Evolutionary conservation across 345 rosid genomes (phyloP), one percentile per base, ranked within the genome.

Genomic region (Raphanus sativus): DNA sequence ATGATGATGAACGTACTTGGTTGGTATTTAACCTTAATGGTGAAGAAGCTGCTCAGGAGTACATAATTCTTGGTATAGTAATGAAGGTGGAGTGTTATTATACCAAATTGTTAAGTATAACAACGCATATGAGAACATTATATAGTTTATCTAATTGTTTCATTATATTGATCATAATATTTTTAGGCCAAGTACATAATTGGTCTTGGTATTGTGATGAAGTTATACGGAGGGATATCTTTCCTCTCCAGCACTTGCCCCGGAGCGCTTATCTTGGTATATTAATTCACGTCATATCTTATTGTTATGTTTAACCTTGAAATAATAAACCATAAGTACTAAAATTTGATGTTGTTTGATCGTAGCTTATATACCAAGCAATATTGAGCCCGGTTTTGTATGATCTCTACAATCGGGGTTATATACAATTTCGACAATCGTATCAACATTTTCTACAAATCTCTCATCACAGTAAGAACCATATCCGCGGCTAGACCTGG

Each of bases 321-420:
- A 52, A 24, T 25, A 24, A 8, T 5, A 24, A 59, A 42, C 16
- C 26, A 11, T 38, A 4, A 59, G 55, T 8, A 36, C 65, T 62
- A 63, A 62, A 16, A 8, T 12, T 1, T 54, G 70, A 25, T 70
- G 25, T 24, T 36, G 6, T 54, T 70, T 63, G 70, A 62, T 70
- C 30, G 62, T 77, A 77, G 71, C 75, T 77, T 70, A 32, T 54
- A 36, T 55, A 77, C 66, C 71, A 70, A 77, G 80, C 75, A 21
- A 69, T 70, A 1, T 38, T 70, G 66, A 40, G 62, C 38, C 76
- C 71, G 0, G 56, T 56, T 4, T 56, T 65, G 62, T 65, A 56
- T n/a, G 67, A 77, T 56, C 61, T 77, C 17, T 77, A 77, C 67
- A 25, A 58, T 58, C 16, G 63, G 15, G 63, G 6, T 25, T 11